phyloP scores from a whole-genome alignment of 768 basidiomycete genomes.

The Boletus subcaerulescens region DNA sequence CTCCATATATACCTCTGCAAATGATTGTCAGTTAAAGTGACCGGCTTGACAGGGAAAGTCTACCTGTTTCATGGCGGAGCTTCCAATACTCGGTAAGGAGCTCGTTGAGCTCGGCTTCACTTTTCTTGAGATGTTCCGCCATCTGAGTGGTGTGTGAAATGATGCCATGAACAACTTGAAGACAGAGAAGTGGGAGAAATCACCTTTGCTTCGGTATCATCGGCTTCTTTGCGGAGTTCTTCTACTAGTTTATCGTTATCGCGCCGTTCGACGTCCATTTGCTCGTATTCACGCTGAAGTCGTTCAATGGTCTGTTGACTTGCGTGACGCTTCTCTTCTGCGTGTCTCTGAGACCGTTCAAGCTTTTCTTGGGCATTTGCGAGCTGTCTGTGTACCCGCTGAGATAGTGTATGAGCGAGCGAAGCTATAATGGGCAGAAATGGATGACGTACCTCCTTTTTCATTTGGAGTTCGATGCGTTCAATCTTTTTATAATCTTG shows the following conservation, averaged over 20 bases:
- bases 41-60: neutral
- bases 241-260: conserved; percentile 80
- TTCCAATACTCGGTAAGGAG: conserved; percentile 83
- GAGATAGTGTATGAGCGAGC: neutral
- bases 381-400: conserved; percentile 83
- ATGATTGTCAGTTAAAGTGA: conserved; percentile 2
- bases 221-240: conserved; percentile 68
- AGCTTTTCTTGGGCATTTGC: conserved; percentile 81
- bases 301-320: conserved; percentile 72
- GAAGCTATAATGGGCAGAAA: neutral
- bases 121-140: conserved; percentile 68
- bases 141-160: conserved; percentile 47
- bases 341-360: conserved; percentile 71
- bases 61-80: conserved; percentile 74
- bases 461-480: conserved; percentile 61
- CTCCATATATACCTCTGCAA: conserved; percentile 80
- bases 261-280: conserved; percentile 71
- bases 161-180: neutral
- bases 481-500: conserved; percentile 75
- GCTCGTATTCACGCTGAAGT: conserved; percentile 74
- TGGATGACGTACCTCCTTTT: conserved; percentile 54
- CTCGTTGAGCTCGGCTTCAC: conserved; percentile 76
- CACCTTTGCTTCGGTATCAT: conserved; percentile 66
- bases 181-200: neutral
- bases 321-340: conserved; percentile 74